Base-by-base conservation (phyloP, 2,329 filamentous ascomycete genomes). In the Fusarium sp. region DNA sequence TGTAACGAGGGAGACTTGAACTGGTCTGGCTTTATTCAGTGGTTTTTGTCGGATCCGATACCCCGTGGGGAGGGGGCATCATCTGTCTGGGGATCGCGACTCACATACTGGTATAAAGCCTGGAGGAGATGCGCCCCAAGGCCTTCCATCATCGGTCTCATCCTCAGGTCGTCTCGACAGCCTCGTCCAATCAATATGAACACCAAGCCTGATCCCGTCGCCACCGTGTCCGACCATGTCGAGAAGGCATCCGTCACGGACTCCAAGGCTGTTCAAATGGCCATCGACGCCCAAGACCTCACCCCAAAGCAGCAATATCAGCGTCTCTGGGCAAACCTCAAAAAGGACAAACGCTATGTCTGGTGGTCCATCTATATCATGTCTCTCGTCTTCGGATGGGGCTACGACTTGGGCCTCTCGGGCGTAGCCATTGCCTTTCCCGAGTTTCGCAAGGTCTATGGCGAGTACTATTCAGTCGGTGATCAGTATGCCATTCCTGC, bases 401-500 rank as follows among this genome's bases (percentile, higher is more conserved):
- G 74, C 1, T 75, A 74, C 36, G 72, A 76, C n/a, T 51, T 66
- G n/a, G 74, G 72, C 7, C 69, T 76, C 1, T 74, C 72, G 1
- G 74, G 72, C 6, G 72, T 72, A 13, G 73, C 73, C 3, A 72
- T 76, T 14, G 73, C 73, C 2, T 76, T 75, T 7, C 72, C 72
- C 0, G 70, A 75, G 32, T 75, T 76, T 13, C 58, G 72, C 31
- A 69, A 74, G 47, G 70, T 63, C 1, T 75, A 75, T 14, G 74
- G 73, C 9, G 61, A 75, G 13, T 75, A 74, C 46, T 75, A 72
- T 21, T 55, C 62, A 0, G 61, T 66, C 1, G 72, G 69, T 4
- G 68, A 72, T 23, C 66, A 69, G 29, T 71, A 56, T 44, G 68
- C 75, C 7, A 75, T 76, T 32, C 73, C 74, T 0, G 73, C 75